Evolutionary conservation across 306 rosid genomes (phyloP), one percentile per base, ranked within the genome.

Genomic region (Clitoria ternatea): DNA sequence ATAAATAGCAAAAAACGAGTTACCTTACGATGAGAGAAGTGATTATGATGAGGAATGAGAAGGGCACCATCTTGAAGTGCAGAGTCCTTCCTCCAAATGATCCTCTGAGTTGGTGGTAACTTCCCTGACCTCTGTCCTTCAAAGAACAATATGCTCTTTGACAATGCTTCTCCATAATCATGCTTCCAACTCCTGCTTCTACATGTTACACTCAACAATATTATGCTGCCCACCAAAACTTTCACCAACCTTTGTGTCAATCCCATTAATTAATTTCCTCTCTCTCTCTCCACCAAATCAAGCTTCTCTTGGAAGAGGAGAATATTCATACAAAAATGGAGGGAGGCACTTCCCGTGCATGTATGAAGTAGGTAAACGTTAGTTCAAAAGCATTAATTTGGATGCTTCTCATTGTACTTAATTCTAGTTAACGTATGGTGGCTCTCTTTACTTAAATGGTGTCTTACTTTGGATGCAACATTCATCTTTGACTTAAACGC

Each of bases 101-200:
- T 62, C 15, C 92, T 82, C 37, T 85, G 92, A 5, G 52, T 22
- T 36, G 85, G 48, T 59, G 84, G 88, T 6, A 86, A 37, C 62
- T 81, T 86, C 30, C 88, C 88, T 43, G 85, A 86, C 54, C 88
- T 83, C 39, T 81, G 84, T 15, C 88, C 90, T 76, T 83, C 88
- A 70, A 83, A 83, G 70, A 86, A 86, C 79, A 81, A 70, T 1
- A 86, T 86, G 59, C 85, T 78, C 66, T 86, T 86, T 12, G 75
- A 13, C 61, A 83, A 73, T 9, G 91, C 88, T 7, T 81, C 86
- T 6, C 73, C 88, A 61, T 83, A 83, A 13, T 73, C 66, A 49
- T 33, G 61, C 26, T 77, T 37, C 50, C 15, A 63, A 35, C 79
- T 53, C 48, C 7, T 77, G 36, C 60, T 44, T 37, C 17, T 69